Conservation (phyloP, 768 basidiomycete species). For the Suillus paluster region DNA sequence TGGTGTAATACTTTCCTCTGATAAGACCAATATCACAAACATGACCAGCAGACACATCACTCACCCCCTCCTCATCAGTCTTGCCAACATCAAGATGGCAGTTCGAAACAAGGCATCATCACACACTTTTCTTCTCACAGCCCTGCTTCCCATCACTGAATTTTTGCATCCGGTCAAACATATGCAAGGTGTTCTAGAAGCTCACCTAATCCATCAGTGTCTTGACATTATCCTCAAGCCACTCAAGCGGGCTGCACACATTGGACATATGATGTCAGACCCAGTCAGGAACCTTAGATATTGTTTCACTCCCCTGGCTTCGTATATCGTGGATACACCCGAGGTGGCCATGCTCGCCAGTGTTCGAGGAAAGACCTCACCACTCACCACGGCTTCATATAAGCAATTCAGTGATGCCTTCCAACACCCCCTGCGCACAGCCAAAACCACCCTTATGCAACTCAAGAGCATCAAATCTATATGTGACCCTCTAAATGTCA, state of each 20-base stretch:
- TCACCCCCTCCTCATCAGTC: constrained; percentile 4
- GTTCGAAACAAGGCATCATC: constrained; percentile 20
- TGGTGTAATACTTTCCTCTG: constrained; percentile 19
- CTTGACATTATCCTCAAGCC: constrained; percentile 22
- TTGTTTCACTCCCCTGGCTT: constrained; percentile 32
- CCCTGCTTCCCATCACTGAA: constrained; percentile 21
- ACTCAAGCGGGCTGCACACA: constrained; percentile 17
- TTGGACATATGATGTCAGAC: constrained; percentile 24
- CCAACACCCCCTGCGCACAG: constrained; percentile 28
- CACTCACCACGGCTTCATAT: constrained; percentile 34
- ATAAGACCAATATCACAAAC: constrained; percentile 24
- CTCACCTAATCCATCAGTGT: constrained; percentile 22
- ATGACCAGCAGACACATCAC: constrained; percentile 16
- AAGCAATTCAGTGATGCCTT: constrained; percentile 36
- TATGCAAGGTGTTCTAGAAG: constrained; percentile 17
- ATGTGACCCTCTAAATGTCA: background rate
- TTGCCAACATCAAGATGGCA: constrained; percentile 8
- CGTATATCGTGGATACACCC: constrained; percentile 37
- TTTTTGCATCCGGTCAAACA: constrained; percentile 19
- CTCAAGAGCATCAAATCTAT: constrained; percentile 14
- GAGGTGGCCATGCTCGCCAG: constrained; percentile 35
- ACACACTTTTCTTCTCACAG: constrained; percentile 20
- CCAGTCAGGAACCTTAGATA: constrained; percentile 25
- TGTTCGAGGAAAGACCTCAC: constrained; percentile 35
- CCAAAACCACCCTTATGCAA: constrained; percentile 21